phyloP scores from a whole-genome alignment of 176 grass and related monocot genomes.

The Zoysia japonica region DNA sequence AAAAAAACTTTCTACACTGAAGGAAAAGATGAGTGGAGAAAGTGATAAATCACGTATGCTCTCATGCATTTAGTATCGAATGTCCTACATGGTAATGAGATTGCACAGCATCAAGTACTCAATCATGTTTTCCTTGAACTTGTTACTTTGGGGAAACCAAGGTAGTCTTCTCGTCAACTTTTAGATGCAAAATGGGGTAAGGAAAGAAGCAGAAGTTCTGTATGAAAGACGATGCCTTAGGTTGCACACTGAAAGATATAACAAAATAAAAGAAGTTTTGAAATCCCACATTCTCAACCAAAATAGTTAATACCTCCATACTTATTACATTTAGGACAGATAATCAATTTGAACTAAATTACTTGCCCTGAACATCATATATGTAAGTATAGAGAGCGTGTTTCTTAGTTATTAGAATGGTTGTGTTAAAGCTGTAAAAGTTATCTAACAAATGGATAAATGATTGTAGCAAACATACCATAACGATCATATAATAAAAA shows the following conservation, averaged over 20 bases:
- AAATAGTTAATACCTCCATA: too few species aligned
- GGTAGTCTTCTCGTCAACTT: neutral
- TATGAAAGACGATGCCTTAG: neutral
- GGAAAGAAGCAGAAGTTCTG: neutral
- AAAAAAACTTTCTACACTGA: neutral
- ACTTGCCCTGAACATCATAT: too few species aligned
- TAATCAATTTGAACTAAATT: too few species aligned
- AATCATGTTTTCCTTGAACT: conserved; percentile 8
- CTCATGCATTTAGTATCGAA: conserved; percentile 5
- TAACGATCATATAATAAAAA: conserved; percentile 2
- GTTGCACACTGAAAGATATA: too few species aligned
- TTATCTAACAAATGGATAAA: conserved; percentile 7
- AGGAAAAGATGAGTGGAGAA: neutral
- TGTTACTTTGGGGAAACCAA: neutral
- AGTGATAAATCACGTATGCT: neutral
- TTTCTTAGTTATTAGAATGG: neutral
- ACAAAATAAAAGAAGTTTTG: neutral
- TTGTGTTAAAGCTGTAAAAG: neutral
- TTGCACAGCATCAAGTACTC: conserved; percentile 17
- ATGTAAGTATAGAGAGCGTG: neutral
- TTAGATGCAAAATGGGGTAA: neutral
- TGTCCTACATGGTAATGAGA: conserved; percentile 2
- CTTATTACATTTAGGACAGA: too few species aligned
- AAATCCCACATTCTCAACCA: neutral
- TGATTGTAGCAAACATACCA: neutral